Evolutionary conservation across 129 eudicot species (phyloP).

Genomic region (Tanacetum coccineum): DNA sequence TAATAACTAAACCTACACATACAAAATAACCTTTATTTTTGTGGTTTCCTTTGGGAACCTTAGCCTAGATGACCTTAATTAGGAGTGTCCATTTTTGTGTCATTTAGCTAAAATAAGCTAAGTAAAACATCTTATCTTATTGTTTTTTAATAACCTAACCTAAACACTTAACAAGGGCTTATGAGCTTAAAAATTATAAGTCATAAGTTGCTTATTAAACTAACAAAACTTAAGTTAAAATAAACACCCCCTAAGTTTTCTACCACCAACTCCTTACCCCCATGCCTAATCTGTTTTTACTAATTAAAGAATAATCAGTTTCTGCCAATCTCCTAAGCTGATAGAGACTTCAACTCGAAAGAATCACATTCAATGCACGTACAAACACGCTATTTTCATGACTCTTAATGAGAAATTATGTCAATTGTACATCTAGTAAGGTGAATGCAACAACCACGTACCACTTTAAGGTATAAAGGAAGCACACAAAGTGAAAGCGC

Average conservation of each 20-base stretch:
- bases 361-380: background rate
- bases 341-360: background rate
- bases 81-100: too few species aligned
- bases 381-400: background rate
- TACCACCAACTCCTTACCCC: background rate
- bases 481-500: constrained; percentile 6
- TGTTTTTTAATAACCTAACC: too few species aligned
- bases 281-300: background rate
- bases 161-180: too few species aligned
- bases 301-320: background rate
- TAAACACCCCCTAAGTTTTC: background rate
- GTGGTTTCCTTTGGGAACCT: too few species aligned
- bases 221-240: too few species aligned
- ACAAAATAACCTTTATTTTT: too few species aligned
- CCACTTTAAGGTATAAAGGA: background rate
- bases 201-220: too few species aligned
- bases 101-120: too few species aligned
- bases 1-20: too few species aligned
- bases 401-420: background rate
- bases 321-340: background rate
- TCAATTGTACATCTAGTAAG: background rate
- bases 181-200: too few species aligned
- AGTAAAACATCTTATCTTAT: too few species aligned
- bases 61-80: too few species aligned
- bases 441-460: background rate